Evolutionary conservation across 768 basidiomycete genomes (phyloP), one percentile per base, ranked within the genome.

Genomic region (Russula virescens): DNA sequence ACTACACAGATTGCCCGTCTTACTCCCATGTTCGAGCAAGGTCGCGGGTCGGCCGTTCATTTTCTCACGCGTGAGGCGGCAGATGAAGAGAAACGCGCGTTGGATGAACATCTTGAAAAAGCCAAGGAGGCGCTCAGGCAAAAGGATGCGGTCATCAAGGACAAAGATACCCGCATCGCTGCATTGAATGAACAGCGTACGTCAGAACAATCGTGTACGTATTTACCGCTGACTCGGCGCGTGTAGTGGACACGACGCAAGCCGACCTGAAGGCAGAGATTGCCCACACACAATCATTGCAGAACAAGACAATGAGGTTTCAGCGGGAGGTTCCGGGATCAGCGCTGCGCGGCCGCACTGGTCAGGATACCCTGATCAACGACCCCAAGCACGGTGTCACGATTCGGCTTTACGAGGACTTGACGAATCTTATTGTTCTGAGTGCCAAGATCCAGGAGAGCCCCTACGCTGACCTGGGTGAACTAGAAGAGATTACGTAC

Each of bases 361-460:
- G 71, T 31, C 75, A 75, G 61, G 67, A 67, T 63, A 28, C 64
- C 8, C 68, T 76, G 1, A 67, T 77, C 19, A 74, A 83, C 25
- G 84, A 87, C 65, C 82, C 83, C 6, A 85, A 85, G 70, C 80
- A 83, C 66, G 74, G 76, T 3, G 76, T 80, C 69, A 80, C 87
- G 47, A 79, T 93, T 68, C 79, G 78, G 55, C 82, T 95, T 64
- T 96, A 96, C 71, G 91, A 94, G 72, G 91, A 94, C 69, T 73
- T 92, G 66, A 92, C 91, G 1, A 91, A 93, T 68, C 75, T 95
- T 25, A 78, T 91, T 43, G 80, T 95, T 25, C 77, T 82, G 3
- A 81, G 78, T 55, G 79, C 91, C 71, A 86, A 84, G 69, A 72
- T 78, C 56, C 78, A 77, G 60, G 70, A 67, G 42, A 73, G 72